These are phyloP conservation scores for Steccherinum ochraceum DNA, from an alignment of 768 basidiomycete species.

Conservation along the genomic window DNA sequence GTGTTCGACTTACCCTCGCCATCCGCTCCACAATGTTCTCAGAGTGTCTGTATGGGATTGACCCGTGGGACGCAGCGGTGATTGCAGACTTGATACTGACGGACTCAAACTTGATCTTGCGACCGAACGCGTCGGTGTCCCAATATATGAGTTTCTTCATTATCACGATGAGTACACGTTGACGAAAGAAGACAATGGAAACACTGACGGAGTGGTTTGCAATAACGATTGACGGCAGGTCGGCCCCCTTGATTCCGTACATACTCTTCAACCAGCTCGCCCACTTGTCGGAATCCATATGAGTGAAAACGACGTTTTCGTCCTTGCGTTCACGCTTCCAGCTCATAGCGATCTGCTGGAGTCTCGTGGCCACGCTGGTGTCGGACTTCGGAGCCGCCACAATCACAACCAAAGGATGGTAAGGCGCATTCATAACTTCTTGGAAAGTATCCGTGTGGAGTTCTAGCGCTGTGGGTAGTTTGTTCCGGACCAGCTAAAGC, in stretches of 20 bases:
- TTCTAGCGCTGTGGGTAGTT: constrained; percentile 68
- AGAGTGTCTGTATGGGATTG: constrained; percentile 51
- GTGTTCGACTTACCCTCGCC: constrained; percentile 43
- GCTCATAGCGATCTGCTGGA: constrained; percentile 54
- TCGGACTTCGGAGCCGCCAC: constrained; percentile 39
- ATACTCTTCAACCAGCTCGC: constrained; percentile 85
- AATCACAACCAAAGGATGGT: constrained; percentile 74
- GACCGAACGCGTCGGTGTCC: constrained; percentile 53
- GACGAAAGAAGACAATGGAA: neutral
- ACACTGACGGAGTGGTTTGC: constrained; percentile 74
- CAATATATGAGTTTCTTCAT: constrained; percentile 75
- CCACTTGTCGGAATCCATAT: constrained; percentile 88
- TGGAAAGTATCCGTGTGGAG: constrained; percentile 78
- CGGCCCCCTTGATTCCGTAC: constrained; percentile 57
- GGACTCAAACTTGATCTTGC: constrained; percentile 48
- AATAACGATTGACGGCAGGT: constrained; percentile 49
- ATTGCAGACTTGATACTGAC: constrained; percentile 61
- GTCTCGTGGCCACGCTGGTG: constrained; percentile 29
- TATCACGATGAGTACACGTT: too few species aligned
- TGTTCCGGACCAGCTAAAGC: constrained; percentile 34
- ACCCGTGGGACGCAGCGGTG: constrained; percentile 53
- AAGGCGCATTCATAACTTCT: constrained; percentile 76
- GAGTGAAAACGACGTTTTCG: constrained; percentile 72
- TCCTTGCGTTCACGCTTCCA: constrained; percentile 25
- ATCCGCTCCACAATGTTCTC: constrained; percentile 65